Percentiles rank a stretch among this genome's conserved stretches.
Conservation (phyloP, 371 early-diverging fungal species). For the Rhizopus microsporus region DNA sequence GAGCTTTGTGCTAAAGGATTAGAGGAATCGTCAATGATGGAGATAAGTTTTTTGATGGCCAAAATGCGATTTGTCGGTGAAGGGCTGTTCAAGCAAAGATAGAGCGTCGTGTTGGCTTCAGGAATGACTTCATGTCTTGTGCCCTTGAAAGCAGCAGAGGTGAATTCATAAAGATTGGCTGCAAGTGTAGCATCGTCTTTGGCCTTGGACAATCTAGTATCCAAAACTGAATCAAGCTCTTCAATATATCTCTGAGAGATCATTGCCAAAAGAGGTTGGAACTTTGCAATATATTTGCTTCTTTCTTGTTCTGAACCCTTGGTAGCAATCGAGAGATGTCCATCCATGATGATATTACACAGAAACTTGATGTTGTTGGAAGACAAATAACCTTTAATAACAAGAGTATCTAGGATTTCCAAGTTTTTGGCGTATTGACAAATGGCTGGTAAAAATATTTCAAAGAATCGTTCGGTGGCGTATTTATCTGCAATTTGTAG, state of each 20-base stretch:
- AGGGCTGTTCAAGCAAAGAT: slow-evolving; percentile 70
- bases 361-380: slow-evolving; percentile 44
- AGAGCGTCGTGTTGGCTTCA: slow-evolving; percentile 72
- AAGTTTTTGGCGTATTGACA: slow-evolving; percentile 30
- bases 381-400: slow-evolving; percentile 46
- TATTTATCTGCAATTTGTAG: slow-evolving; percentile 53
- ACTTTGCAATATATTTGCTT: slow-evolving; percentile 33
- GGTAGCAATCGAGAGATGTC: slow-evolving; percentile 38
- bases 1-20: slow-evolving; percentile 36
- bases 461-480: slow-evolving; percentile 55
- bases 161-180: slow-evolving; percentile 58
- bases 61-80: slow-evolving; percentile 61
- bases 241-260: slow-evolving; percentile 60
- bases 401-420: slow-evolving; percentile 42
- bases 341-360: slow-evolving; percentile 41
- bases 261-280: slow-evolving; percentile 44
- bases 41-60: slow-evolving; percentile 61
- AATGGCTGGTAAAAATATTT: slow-evolving; percentile 37
- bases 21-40: slow-evolving; percentile 46
- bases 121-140: slow-evolving; percentile 65
- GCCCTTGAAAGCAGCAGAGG: slow-evolving; percentile 60
- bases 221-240: slow-evolving; percentile 57
- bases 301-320: slow-evolving; percentile 19
- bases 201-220: slow-evolving; percentile 35
- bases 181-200: slow-evolving; percentile 29